phyloP scores from a whole-genome alignment of 495 filamentous ascomycete genomes.

The Xylaria longipes region DNA sequence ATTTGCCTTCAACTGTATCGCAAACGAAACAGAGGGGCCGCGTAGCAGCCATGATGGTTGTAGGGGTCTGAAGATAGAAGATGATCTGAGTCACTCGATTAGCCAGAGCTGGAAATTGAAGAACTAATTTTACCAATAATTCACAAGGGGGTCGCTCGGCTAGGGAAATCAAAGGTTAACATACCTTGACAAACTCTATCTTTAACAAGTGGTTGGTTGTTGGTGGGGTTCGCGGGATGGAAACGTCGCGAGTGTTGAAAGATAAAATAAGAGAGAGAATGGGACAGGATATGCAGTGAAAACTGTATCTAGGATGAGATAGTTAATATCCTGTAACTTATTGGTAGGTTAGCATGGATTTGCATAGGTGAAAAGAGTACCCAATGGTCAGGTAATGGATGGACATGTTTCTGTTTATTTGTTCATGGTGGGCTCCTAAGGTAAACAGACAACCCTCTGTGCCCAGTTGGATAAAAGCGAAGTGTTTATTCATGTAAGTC shows the following conservation, averaged over 20 bases:
- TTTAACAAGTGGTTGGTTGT: background rate
- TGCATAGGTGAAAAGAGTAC: background rate
- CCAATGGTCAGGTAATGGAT: background rate
- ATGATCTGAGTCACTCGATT: background rate
- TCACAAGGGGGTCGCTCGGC: background rate
- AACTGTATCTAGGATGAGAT: background rate
- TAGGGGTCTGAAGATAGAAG: background rate
- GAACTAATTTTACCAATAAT: background rate
- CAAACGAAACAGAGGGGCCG: constrained; percentile 59
- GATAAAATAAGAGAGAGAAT: background rate
- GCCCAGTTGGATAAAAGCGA: background rate
- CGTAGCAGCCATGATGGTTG: constrained; percentile 28
- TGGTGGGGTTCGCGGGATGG: background rate
- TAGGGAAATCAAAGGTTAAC: background rate
- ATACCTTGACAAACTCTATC: background rate
- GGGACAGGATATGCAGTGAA: background rate
- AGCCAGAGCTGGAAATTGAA: background rate
- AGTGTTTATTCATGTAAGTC: background rate
- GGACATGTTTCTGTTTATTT: background rate
- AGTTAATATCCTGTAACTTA: background rate
- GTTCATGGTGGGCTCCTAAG: background rate
- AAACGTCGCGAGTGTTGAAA: background rate
- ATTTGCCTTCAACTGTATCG: constrained; percentile 59
- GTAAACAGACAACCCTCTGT: background rate
- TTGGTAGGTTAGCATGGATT: background rate